Percentiles rank a stretch among this genome's conserved stretches.
Conservation (phyloP, 495 filamentous ascomycete species). For the Podospora pseudopauciseta region DNA sequence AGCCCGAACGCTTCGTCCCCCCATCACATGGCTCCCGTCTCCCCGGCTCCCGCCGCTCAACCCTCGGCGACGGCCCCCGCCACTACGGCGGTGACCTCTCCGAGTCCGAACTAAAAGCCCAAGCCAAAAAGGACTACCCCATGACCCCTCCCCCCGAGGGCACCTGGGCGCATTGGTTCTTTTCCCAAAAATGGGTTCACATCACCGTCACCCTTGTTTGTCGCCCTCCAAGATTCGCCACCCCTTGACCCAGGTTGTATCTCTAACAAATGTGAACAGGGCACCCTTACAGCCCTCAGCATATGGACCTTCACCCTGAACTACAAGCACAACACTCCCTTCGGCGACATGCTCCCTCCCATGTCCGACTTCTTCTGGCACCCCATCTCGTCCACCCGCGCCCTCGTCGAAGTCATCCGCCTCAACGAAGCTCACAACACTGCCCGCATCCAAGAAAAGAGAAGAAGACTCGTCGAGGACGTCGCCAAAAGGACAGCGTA, state of each 20-base stretch:
- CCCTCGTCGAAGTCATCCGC: conserved; percentile 61
- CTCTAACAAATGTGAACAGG: conserved; percentile 37
- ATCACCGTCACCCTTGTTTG: conserved; percentile 73
- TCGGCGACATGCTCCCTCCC: conserved; percentile 66
- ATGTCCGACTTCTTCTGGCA: conserved; percentile 56
- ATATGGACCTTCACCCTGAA: conserved; percentile 63
- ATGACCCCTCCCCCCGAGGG: conserved; percentile 74
- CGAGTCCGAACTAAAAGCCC: conserved; percentile 55
- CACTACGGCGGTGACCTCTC: conserved; percentile 68
- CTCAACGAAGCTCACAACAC: conserved; percentile 65
- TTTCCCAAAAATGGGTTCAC: conserved; percentile 69
- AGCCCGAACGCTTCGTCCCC: conserved; percentile 79
- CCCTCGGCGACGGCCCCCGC: conserved; percentile 24
- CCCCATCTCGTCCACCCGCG: conserved; percentile 57
- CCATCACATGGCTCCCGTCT: conserved; percentile 73
- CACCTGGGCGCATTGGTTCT: conserved; percentile 70
- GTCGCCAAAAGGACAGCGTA: conserved; percentile 74
- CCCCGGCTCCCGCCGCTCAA: conserved; percentile 37
- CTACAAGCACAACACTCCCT: conserved; percentile 68
- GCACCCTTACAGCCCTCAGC: conserved; percentile 64
- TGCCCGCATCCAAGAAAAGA: conserved; percentile 59
- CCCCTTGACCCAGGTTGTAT: not conserved
- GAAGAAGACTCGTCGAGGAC: conserved; percentile 67
- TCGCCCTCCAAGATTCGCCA: not conserved
- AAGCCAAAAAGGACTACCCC: conserved; percentile 67